Percentiles rank a stretch among this genome's conserved stretches.
Evolutionary conservation across 2,329 filamentous ascomycete genomes (phyloP).

Genomic region (Aspergillus sp.): DNA sequence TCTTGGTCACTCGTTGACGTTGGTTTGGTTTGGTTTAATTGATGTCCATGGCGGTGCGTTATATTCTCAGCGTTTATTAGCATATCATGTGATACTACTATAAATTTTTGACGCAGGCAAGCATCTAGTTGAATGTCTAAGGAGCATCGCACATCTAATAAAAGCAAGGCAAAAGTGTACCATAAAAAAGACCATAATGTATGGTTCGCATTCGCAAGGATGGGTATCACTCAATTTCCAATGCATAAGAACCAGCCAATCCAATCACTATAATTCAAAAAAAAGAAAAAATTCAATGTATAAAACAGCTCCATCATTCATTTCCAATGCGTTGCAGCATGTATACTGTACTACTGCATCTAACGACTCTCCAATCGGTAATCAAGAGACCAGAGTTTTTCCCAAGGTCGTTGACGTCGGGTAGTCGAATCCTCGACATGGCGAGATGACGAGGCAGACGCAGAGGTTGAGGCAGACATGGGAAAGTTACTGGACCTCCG

Average conservation of each 20-base stretch:
- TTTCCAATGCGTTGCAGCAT: neutral
- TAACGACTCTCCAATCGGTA: slow-evolving; percentile 27
- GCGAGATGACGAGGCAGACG: slow-evolving; percentile 12
- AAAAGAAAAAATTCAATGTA: neutral
- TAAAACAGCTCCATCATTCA: slow-evolving; percentile 4
- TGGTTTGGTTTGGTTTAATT: no score
- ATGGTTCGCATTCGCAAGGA: slow-evolving; percentile 2
- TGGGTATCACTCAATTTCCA: slow-evolving; percentile 15
- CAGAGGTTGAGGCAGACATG: neutral
- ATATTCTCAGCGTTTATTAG: no score
- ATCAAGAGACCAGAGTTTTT: slow-evolving; percentile 38
- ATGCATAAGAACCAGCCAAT: neutral
- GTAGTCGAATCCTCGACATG: slow-evolving; percentile 8
- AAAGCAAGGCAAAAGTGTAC: neutral
- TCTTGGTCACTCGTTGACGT: no score
- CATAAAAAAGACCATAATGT: neutral
- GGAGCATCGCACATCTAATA: neutral
- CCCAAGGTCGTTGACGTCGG: slow-evolving; percentile 29
- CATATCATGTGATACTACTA: no score
- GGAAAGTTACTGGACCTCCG: no score
- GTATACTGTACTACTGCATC: no score
- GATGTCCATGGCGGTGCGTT: no score
- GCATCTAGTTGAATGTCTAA: no score
- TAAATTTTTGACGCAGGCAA: no score
- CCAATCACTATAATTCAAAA: neutral